Conservation (phyloP, 345 rosid species). For the Passiflora organensis region DNA sequence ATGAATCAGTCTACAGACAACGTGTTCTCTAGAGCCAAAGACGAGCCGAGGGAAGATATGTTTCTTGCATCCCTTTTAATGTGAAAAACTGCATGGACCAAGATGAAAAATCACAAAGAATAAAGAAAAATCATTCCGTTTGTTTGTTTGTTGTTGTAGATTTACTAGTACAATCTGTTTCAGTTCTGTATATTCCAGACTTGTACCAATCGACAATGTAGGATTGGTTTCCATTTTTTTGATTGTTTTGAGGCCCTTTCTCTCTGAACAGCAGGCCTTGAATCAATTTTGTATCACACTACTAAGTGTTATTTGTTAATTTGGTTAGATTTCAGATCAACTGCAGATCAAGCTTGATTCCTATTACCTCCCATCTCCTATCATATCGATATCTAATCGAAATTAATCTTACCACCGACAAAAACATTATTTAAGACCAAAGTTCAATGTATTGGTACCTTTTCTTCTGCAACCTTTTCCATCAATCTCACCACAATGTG, state of each 20-base stretch:
- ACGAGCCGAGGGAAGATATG: slow-evolving; percentile 59
- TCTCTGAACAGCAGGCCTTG: background rate
- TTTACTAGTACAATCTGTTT: background rate
- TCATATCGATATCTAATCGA: too few species aligned
- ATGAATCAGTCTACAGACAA: slow-evolving; percentile 31
- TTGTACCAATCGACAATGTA: background rate
- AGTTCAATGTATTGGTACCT: too few species aligned
- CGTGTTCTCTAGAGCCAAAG: slow-evolving; percentile 51
- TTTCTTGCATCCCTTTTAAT: slow-evolving; percentile 45
- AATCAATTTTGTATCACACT: slow-evolving; percentile 15
- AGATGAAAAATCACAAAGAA: background rate
- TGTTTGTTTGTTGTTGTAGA: background rate
- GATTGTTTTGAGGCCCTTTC: slow-evolving; percentile 8
- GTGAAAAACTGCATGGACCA: background rate
- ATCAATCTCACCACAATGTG: too few species aligned
- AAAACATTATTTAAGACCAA: too few species aligned
- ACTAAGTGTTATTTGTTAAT: background rate
- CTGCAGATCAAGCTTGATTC: background rate
- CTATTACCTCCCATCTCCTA: too few species aligned
- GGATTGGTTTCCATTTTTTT: slow-evolving; percentile 2
- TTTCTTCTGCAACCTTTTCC: too few species aligned
- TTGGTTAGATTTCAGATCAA: background rate
- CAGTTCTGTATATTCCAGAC: slow-evolving; percentile 7
- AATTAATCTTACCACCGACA: too few species aligned
- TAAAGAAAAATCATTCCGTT: background rate